Evolutionary conservation across 176 grass and related monocot genomes (phyloP).

Genomic region (Tuctoria greenei): DNA sequence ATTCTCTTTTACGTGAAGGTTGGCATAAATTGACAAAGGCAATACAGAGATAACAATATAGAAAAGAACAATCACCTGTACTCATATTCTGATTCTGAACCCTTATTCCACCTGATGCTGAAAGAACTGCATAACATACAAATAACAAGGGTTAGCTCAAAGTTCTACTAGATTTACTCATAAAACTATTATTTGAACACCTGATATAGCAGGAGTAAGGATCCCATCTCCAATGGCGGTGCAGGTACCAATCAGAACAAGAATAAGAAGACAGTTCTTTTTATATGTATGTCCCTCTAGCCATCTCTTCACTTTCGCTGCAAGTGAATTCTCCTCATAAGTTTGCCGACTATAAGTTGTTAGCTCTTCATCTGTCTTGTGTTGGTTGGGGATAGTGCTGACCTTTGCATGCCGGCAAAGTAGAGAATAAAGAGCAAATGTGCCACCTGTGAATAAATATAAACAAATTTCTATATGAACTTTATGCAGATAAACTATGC

Average conservation of each 20-base stretch:
- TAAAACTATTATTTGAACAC: slow-evolving; percentile 36
- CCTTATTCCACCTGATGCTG: slow-evolving; percentile 82
- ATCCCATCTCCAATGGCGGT: slow-evolving; percentile 85
- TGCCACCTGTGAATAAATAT: slow-evolving; percentile 60
- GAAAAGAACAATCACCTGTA: slow-evolving; percentile 53
- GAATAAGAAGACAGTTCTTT: slow-evolving; percentile 72
- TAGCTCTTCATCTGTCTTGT: slow-evolving; percentile 82
- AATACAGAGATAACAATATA: slow-evolving; percentile 23
- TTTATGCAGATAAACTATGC: slow-evolving; percentile 10
- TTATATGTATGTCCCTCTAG: slow-evolving; percentile 64
- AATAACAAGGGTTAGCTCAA: slow-evolving; percentile 25
- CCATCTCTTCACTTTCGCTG: slow-evolving; percentile 79
- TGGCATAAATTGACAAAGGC: slow-evolving; percentile 14
- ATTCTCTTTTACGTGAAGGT: not conserved
- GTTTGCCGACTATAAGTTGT: slow-evolving; percentile 84
- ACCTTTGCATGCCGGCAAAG: slow-evolving; percentile 86
- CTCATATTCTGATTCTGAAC: slow-evolving; percentile 76
- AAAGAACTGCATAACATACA: slow-evolving; percentile 70
- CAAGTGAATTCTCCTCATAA: slow-evolving; percentile 80
- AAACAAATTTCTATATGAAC: slow-evolving; percentile 21
- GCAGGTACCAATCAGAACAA: slow-evolving; percentile 80
- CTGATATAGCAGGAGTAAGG: slow-evolving; percentile 86
- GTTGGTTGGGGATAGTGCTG: slow-evolving; percentile 89
- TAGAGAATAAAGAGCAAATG: slow-evolving; percentile 91
- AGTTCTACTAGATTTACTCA: slow-evolving; percentile 17